A percentile compares a stretch with the other conserved stretches of the same genome.
These are phyloP conservation scores for Pigoraptor vietnamica DNA, from an alignment of 78 protist genomes.

Conservation along the genomic window DNA sequence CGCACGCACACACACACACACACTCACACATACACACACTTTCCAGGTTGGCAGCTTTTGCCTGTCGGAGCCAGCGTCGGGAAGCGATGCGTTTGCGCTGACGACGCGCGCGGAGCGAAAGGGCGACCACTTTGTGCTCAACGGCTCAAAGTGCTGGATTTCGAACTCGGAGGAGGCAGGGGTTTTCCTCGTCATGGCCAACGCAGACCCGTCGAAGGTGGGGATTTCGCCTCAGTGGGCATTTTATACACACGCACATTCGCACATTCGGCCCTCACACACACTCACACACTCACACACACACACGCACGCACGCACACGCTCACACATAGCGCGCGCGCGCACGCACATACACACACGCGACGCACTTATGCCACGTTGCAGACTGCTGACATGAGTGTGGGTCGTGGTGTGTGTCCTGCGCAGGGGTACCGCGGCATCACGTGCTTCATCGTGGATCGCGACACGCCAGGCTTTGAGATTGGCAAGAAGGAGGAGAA, in stretches of 20 bases:
- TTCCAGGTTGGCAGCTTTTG: conserved; percentile 77
- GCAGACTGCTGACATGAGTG: too few relatives aligned
- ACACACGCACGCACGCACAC: too few relatives aligned
- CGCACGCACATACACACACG: too few relatives aligned
- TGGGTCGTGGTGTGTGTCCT: too few relatives aligned
- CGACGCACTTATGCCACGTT: too few relatives aligned
- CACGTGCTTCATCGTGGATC: conserved; percentile 80
- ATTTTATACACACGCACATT: too few relatives aligned
- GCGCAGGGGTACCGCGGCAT: conserved; percentile 55
- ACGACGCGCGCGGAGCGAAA: conserved; percentile 50
- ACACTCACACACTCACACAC: too few relatives aligned
- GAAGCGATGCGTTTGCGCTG: conserved; percentile 85
- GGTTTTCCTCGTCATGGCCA: conserved; percentile 82
- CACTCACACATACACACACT: neutral
- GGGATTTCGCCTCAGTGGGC: too few relatives aligned
- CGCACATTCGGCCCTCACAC: too few relatives aligned
- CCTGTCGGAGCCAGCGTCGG: conserved; percentile 69
- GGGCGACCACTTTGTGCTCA: conserved; percentile 58
- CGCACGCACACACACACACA: neutral
- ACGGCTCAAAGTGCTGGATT: conserved; percentile 85
- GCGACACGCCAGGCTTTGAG: conserved; percentile 61
- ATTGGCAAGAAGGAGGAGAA: conserved; percentile 56
- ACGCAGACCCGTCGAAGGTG: conserved; percentile 60
- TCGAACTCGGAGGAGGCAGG: conserved; percentile 79
- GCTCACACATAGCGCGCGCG: too few relatives aligned